These are phyloP conservation scores for Sordaria brevicollis DNA, from an alignment of 495 filamentous ascomycete genomes.

Conservation along the genomic window DNA sequence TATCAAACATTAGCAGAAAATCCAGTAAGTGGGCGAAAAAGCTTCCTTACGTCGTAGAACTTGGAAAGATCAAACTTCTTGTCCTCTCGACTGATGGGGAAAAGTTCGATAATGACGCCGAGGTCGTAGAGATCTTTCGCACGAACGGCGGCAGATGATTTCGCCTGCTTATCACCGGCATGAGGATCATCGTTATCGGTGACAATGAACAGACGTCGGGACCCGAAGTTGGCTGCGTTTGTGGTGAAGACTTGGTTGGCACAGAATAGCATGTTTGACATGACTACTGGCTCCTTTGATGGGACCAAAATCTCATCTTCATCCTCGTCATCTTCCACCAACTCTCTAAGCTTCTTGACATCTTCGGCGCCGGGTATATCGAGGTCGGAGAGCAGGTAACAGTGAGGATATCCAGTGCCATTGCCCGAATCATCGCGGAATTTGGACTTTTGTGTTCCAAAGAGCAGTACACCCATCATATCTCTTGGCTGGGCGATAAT, in stretches of 20 bases:
- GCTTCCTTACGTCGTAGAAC: constrained; percentile 73
- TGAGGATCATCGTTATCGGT: constrained; percentile 93
- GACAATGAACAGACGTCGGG: constrained; percentile 84
- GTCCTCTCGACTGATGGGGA: constrained; percentile 70
- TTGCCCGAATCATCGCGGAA: constrained; percentile 61
- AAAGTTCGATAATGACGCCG: constrained; percentile 85
- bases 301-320: constrained; percentile 60
- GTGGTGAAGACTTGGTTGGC: constrained; percentile 96
- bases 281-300: constrained; percentile 57
- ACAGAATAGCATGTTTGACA: constrained; percentile 89
- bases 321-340: constrained; percentile 65
- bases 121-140: constrained; percentile 95
- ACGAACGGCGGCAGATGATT: constrained; percentile 67
- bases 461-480: constrained; percentile 96
- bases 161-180: constrained; percentile 53
- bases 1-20: constrained; percentile 22
- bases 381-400: constrained; percentile 84
- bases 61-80: constrained; percentile 72
- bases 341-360: constrained; percentile 63
- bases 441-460: constrained; percentile 78
- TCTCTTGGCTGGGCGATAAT: constrained; percentile 95
- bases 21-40: background rate
- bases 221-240: constrained; percentile 88
- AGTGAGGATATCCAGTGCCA: constrained; percentile 70
- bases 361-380: constrained; percentile 79